phyloP scores from a whole-genome alignment of 2,329 filamentous ascomycete species.

The Alternaria brassicicola region DNA sequence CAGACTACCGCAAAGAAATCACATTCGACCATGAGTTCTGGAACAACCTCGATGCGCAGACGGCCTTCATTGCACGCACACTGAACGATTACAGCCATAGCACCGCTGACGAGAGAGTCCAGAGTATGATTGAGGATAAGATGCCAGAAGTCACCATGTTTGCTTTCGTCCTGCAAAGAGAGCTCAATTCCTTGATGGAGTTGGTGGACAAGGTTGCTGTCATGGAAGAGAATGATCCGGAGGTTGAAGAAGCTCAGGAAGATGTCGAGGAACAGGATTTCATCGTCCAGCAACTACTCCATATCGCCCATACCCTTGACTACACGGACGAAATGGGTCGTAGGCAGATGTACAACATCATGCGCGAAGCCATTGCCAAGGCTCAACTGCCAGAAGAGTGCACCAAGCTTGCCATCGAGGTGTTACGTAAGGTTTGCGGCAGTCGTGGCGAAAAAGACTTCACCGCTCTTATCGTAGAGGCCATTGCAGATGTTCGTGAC shows the following conservation, averaged over 20 bases:
- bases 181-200: conserved; percentile 73
- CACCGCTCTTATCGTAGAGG: conserved; percentile 84
- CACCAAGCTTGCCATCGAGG: conserved; percentile 84
- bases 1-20: conserved; percentile 77
- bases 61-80: conserved; percentile 86
- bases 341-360: conserved; percentile 91
- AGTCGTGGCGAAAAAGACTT: conserved; percentile 81
- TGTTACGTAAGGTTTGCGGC: conserved; percentile 82
- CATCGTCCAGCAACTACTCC: conserved; percentile 90
- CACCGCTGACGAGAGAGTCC: conserved; percentile 74
- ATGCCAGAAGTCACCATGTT: conserved; percentile 93
- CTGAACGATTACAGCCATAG: conserved; percentile 92
- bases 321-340: conserved; percentile 97
- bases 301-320: conserved; percentile 89
- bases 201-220: conserved; percentile 62
- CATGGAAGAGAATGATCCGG: conserved; percentile 59
- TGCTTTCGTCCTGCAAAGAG: conserved; percentile 82
- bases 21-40: conserved; percentile 77
- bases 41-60: conserved; percentile 82
- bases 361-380: conserved; percentile 83
- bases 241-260: conserved; percentile 72
- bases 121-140: conserved; percentile 84
- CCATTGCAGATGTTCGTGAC: conserved; percentile 95
- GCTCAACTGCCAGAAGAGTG: conserved; percentile 90
- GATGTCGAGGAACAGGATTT: conserved; percentile 92